A percentile compares a stretch with the other conserved stretches of the same genome.
phyloP scores from a whole-genome alignment of 73 alveolate genomes.

The Diophrys sp. region DNA sequence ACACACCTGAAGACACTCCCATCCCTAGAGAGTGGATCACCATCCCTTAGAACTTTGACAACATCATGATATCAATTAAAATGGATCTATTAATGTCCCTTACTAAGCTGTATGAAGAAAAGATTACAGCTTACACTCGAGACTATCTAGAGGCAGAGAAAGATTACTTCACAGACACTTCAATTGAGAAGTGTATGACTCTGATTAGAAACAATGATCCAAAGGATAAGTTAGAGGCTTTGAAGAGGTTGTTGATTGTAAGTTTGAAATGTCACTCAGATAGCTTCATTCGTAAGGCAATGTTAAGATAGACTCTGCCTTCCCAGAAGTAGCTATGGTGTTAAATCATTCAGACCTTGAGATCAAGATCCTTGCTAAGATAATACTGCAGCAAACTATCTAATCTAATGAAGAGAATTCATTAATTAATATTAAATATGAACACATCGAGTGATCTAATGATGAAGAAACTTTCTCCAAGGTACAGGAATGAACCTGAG shows the following conservation, averaged over 20 bases:
- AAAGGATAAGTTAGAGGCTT: neutral
- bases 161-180: neutral
- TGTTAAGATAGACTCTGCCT: neutral
- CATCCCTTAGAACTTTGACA: no score
- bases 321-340: neutral
- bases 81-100: neutral
- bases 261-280: neutral
- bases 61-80: neutral
- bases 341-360: neutral
- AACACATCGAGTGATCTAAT: neutral
- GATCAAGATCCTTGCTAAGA: neutral
- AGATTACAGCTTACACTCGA: neutral
- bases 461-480: neutral
- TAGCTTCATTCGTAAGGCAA: neutral
- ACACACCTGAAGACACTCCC: no score
- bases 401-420: no score
- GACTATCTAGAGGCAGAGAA: neutral
- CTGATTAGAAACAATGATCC: neutral
- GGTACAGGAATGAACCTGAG: neutral
- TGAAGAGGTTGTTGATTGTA: neutral
- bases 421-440: neutral
- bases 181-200: neutral
- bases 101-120: neutral
- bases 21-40: no score
- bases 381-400: neutral